Percentiles rank a stretch among this genome's conserved stretches.
Conservation (phyloP, 176 grass and related monocot genomes). For the Carex scoparia region DNA sequence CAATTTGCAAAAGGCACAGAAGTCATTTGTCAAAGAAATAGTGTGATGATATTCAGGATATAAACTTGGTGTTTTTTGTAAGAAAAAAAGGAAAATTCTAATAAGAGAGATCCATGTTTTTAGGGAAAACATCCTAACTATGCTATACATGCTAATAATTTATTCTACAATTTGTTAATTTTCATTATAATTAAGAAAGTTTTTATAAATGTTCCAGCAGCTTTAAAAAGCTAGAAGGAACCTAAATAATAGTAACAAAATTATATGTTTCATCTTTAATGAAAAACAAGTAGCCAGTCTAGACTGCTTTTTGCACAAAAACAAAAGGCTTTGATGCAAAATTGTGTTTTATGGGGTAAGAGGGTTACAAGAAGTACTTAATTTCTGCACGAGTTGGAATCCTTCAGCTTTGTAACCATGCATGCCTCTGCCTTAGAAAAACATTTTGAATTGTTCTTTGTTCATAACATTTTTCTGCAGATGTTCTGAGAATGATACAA, state of each 20-base stretch:
- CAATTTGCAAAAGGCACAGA: neutral
- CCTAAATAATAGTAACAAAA: neutral
- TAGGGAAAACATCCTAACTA: neutral
- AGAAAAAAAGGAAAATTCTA: neutral
- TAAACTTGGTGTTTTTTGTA: neutral
- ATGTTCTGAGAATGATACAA: conserved; percentile 94
- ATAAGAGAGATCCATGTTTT: neutral
- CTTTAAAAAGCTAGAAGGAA: neutral
- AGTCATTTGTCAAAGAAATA: neutral
- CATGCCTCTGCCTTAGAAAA: neutral
- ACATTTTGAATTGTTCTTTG: neutral
- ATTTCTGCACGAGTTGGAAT: neutral
- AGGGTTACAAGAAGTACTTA: neutral
- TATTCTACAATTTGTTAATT: neutral
- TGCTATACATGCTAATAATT: no score
- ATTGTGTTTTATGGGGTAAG: neutral
- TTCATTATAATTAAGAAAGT: neutral
- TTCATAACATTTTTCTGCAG: conserved; percentile 43
- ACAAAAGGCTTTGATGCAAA: neutral
- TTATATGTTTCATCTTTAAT: neutral
- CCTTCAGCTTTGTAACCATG: neutral
- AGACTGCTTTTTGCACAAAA: neutral
- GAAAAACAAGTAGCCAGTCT: neutral
- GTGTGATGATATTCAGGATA: neutral
- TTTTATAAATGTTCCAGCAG: neutral